A percentile compares a stretch with the other conserved stretches of the same genome.
Evolutionary conservation across 805 yeast genomes (phyloP).

Genomic region (Metschnikowia similis): DNA sequence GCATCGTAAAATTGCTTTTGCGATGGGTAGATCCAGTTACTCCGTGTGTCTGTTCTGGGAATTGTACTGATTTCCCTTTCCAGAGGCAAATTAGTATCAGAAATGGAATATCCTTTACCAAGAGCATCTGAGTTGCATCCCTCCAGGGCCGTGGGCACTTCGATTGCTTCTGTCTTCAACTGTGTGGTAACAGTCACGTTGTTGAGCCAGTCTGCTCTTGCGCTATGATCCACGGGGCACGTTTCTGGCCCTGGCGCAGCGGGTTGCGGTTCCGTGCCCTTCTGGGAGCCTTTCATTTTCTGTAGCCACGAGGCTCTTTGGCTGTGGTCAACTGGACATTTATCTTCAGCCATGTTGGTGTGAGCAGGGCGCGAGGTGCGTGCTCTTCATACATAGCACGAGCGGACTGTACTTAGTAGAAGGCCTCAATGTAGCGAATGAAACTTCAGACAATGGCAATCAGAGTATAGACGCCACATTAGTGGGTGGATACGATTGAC

Average conservation of each 20-base stretch:
- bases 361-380: background rate
- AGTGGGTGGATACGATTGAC: too few species aligned
- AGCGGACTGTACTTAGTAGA: background rate
- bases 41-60: slow-evolving; percentile 60
- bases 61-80: slow-evolving; percentile 77
- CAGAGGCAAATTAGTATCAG: slow-evolving; percentile 47
- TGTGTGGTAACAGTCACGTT: slow-evolving; percentile 24
- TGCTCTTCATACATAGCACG: background rate
- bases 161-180: slow-evolving; percentile 37
- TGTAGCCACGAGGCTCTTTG: slow-evolving; percentile 14
- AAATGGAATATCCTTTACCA: slow-evolving; percentile 24
- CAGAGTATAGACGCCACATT: too few species aligned
- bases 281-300: slow-evolving; percentile 5
- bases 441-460: background rate
- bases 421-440: background rate
- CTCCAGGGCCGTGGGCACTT: slow-evolving; percentile 15
- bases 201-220: slow-evolving; percentile 55
- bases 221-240: slow-evolving; percentile 70
- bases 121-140: slow-evolving; percentile 46
- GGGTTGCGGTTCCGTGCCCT: background rate
- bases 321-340: slow-evolving; percentile 19
- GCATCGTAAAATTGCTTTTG: slow-evolving; percentile 93
- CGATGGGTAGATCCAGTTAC: slow-evolving; percentile 93
- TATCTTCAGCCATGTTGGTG: slow-evolving; percentile 9
- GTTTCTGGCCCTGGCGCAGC: background rate